Percentiles rank a stretch among this genome's conserved stretches.
Evolutionary conservation across 257 asterid genomes (phyloP).

Genomic region (Solanum infundibuliforme): DNA sequence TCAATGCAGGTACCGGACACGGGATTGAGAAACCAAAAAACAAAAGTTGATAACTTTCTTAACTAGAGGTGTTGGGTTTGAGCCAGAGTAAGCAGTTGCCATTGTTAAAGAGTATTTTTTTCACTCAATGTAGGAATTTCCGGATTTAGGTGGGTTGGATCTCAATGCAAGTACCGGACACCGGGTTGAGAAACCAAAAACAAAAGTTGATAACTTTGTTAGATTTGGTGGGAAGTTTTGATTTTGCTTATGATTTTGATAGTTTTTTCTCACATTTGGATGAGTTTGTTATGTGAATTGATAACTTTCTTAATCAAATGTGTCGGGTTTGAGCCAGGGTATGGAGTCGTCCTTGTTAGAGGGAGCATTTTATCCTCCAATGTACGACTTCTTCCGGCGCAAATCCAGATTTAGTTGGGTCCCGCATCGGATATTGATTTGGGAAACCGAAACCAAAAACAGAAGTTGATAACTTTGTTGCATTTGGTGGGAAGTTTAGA

Average conservation of each 20-base stretch:
- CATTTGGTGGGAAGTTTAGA: neutral
- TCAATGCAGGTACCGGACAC: neutral
- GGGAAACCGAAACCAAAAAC: neutral
- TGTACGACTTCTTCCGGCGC: neutral
- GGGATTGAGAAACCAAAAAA: no score
- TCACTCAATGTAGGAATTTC: no score
- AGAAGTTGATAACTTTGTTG: neutral
- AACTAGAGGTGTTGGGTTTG: no score
- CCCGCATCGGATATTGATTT: no score
- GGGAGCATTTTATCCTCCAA: neutral
- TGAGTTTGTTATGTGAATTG: neutral
- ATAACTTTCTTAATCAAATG: neutral
- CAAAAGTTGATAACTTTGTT: neutral
- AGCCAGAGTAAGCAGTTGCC: no score
- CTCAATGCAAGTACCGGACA: no score
- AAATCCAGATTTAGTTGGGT: no score
- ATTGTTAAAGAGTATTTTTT: no score
- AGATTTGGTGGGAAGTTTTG: neutral
- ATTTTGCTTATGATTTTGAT: neutral
- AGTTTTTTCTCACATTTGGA: neutral
- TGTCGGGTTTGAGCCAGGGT: neutral
- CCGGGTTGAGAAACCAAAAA: no score
- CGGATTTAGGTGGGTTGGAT: no score
- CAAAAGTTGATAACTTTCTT: no score
- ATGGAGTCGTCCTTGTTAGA: neutral